Conservation (phyloP, 352 stramenopile genomes). For the Pythium insidiosum region DNA sequence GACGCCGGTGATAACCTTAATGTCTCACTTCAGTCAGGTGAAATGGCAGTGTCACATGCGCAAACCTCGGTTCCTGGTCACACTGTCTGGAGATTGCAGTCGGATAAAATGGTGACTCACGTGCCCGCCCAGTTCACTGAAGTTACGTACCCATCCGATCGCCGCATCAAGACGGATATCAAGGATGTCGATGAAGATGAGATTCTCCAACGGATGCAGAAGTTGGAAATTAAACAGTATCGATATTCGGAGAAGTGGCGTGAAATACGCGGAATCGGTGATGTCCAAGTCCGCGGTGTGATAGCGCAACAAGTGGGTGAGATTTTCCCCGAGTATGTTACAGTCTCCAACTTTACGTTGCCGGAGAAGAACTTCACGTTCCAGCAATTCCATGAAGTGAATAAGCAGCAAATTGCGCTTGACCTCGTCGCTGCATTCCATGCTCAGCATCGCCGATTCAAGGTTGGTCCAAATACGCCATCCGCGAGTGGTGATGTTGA, state of each 20-base stretch:
- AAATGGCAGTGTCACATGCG: slow-evolving; percentile 42
- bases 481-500: slow-evolving; percentile 30
- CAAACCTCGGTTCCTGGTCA: slow-evolving; percentile 35
- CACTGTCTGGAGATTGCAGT: slow-evolving; percentile 39
- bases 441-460: slow-evolving; percentile 66
- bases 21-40: slow-evolving; percentile 32
- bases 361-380: slow-evolving; percentile 86
- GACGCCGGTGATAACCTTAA: slow-evolving; percentile 36
- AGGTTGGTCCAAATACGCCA: slow-evolving; percentile 38
- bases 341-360: slow-evolving; percentile 76
- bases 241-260: slow-evolving; percentile 89
- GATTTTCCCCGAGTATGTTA: slow-evolving; percentile 91
- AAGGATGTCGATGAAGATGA: slow-evolving; percentile 82
- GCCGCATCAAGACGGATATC: slow-evolving; percentile 91
- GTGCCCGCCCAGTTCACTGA: slow-evolving; percentile 86
- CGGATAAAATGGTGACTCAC: slow-evolving; percentile 53
- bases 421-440: slow-evolving; percentile 89
- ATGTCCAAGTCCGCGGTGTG: slow-evolving; percentile 81
- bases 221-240: slow-evolving; percentile 87
- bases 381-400: slow-evolving; percentile 90
- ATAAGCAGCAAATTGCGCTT: slow-evolving; percentile 90
- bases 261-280: slow-evolving; percentile 68
- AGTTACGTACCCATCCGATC: slow-evolving; percentile 90
- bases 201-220: slow-evolving; percentile 84
- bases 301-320: slow-evolving; percentile 90